Percentiles rank a stretch among this genome's conserved stretches.
phyloP scores from a whole-genome alignment of 768 basidiomycete species.

The Suillus plorans region DNA sequence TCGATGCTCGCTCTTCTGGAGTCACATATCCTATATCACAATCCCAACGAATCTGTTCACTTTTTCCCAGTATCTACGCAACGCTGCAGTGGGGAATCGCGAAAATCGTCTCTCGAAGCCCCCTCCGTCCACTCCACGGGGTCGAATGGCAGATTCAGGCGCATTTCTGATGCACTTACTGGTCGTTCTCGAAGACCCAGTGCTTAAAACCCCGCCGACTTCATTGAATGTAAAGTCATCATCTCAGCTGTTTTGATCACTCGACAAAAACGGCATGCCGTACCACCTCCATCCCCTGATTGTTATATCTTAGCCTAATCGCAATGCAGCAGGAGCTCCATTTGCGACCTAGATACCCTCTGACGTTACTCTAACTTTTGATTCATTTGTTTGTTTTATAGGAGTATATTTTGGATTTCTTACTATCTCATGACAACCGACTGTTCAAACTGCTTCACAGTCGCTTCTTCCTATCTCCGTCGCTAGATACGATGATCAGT shows the following conservation, averaged over 20 bases:
- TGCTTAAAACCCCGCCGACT: constrained; percentile 9
- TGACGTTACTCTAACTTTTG: not conserved
- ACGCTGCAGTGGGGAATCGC: constrained; percentile 28
- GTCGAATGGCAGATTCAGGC: constrained; percentile 21
- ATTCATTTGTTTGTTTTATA: not conserved
- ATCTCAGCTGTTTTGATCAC: constrained; percentile 1
- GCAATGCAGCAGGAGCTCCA: constrained; percentile 2
- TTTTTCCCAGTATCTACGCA: constrained; percentile 35
- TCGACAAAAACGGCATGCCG: constrained; percentile 8
- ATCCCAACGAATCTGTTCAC: constrained; percentile 30
- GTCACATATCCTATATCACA: constrained; percentile 27
- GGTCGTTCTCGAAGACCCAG: constrained; percentile 24
- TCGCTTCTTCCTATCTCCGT: not conserved
- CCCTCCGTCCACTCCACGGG: constrained; percentile 29
- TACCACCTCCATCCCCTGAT: not conserved
- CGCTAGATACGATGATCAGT: not conserved
- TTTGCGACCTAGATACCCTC: not conserved
- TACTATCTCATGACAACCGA: not conserved
- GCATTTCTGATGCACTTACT: constrained; percentile 17
- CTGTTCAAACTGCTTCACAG: not conserved
- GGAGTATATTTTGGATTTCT: not conserved
- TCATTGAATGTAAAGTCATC: not conserved
- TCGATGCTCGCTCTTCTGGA: constrained; percentile 31
- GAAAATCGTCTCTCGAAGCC: constrained; percentile 27
- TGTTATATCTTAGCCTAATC: not conserved